Base-by-base conservation (phyloP, 345 rosid species). In the Iberis pinnata region DNA sequence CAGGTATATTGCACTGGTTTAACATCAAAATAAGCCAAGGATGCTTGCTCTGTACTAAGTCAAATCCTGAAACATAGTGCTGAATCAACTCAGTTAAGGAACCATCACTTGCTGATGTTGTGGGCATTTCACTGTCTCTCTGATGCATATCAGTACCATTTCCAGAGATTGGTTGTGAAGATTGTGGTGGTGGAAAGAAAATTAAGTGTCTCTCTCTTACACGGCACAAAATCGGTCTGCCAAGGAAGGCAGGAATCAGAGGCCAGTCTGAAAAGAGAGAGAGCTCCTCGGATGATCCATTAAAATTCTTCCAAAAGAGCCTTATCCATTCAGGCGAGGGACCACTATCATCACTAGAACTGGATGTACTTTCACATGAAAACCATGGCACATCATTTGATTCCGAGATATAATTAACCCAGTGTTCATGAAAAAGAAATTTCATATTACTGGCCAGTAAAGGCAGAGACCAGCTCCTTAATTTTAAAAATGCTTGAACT, bases 241-340 rank as follows among this genome's bases (percentile, higher is more conserved):
- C 95, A 64, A 86, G 93, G 73, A 86, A 83, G 44, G 93, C 93
- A 78, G 97, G 97, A 75, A 89, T 77, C 49, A 89, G 60, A 27
- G 97, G 97, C 97, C 97, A 89, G 58, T 89, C 93, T 14, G 81
- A 75, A 60, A 86, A 89, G 48, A 81, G 78, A 33, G 78, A 70
- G 49, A 86, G 78, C 27, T 83, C 80, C 46, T 78, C 95, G 15
- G 67, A 65, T 35, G 89, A 78, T 48, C 78, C 80, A 64, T 65
- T 71, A 64, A 80, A 86, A 60, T 74, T 73, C 68, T 78, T 86
- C 97, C 97, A 89, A 61, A 89, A 89, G 56, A 84, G 80, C 61
- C 69, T 73, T 62, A 89, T 68, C 97, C 97, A 89, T 63, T 83
- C 88, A 61, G 86, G 77, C 39, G 97, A 78, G 43, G 97, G 97